phyloP scores from a whole-genome alignment of 768 basidiomycete species.

The Leccinum disarticulatum region DNA sequence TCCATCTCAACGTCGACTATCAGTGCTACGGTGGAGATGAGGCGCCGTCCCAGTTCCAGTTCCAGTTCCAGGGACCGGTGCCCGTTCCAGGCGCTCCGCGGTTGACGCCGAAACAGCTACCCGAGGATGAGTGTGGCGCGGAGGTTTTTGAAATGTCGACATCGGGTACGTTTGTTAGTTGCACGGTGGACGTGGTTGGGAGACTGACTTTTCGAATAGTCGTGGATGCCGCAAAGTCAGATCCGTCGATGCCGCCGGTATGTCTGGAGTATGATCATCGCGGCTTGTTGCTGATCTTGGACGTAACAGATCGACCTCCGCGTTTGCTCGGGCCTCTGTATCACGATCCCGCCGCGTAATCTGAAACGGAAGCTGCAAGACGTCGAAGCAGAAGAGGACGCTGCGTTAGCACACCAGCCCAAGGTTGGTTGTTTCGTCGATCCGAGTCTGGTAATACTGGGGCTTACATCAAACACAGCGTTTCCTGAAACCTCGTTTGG shows the following conservation, averaged over 20 bases:
- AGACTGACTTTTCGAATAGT: conserved; percentile 10
- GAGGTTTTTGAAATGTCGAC: conserved; percentile 11
- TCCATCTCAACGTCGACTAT: conserved; percentile 3
- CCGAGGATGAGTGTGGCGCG: conserved; percentile 23
- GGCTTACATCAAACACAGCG: conserved; percentile 14
- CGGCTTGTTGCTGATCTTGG: neutral
- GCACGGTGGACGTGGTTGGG: neutral
- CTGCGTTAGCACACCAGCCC: conserved; percentile 5
- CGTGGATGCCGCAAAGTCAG: neutral
- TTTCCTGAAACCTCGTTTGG: conserved; percentile 18
- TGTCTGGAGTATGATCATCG: conserved; percentile 1
- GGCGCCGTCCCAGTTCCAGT: neutral
- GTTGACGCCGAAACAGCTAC: conserved; percentile 24
- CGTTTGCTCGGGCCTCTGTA: conserved; percentile 22
- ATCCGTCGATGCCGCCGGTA: conserved; percentile 19
- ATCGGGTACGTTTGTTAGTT: conserved; percentile 14
- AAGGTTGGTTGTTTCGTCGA: conserved; percentile 14
- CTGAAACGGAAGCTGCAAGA: conserved; percentile 28
- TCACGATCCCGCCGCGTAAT: conserved; percentile 22
- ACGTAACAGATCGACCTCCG: conserved; percentile 4
- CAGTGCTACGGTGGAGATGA: neutral
- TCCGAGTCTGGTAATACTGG: neutral
- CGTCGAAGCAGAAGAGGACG: conserved; percentile 3
- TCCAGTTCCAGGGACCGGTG: neutral
- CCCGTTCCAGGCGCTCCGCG: conserved; percentile 27